Conservation (phyloP, 129 eudicot species). For the Ambrosia artemisiifolia region DNA sequence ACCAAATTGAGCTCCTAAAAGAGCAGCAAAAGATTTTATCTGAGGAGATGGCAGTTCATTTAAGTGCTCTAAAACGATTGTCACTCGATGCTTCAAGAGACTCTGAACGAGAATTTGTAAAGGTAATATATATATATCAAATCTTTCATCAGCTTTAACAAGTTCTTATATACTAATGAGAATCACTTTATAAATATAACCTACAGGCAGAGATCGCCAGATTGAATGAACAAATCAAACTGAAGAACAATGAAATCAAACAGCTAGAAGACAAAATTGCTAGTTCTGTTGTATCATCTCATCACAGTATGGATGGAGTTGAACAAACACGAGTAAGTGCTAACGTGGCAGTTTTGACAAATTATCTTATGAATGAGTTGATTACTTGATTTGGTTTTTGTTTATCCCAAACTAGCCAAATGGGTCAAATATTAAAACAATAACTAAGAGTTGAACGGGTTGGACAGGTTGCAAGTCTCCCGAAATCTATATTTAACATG, state of each 20-base stretch:
- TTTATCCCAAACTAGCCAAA: background rate
- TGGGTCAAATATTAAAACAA: background rate
- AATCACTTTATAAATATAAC: constrained; percentile 1
- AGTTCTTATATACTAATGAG: constrained; percentile 16
- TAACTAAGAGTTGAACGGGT: background rate
- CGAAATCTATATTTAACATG: background rate
- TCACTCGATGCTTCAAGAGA: constrained; percentile 54
- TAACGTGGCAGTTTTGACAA: background rate
- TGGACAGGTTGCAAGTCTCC: background rate
- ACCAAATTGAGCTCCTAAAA: constrained; percentile 80
- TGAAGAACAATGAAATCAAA: constrained; percentile 60
- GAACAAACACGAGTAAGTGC: constrained; percentile 59
- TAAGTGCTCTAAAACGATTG: constrained; percentile 68
- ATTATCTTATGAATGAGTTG: background rate
- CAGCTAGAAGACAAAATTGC: constrained; percentile 58
- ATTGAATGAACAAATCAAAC: constrained; percentile 61
- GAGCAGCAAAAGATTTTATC: constrained; percentile 89
- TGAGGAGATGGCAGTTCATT: constrained; percentile 86
- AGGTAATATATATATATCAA: constrained; percentile 53
- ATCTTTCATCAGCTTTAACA: constrained; percentile 2
- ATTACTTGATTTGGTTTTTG: background rate
- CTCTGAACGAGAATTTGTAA: constrained; percentile 49
- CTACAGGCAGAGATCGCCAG: constrained; percentile 61
- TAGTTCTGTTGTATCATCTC: constrained; percentile 37
- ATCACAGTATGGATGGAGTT: constrained; percentile 44